phyloP scores from a whole-genome alignment of 1,139 yeast species.

The Yamadazyma sp. region DNA sequence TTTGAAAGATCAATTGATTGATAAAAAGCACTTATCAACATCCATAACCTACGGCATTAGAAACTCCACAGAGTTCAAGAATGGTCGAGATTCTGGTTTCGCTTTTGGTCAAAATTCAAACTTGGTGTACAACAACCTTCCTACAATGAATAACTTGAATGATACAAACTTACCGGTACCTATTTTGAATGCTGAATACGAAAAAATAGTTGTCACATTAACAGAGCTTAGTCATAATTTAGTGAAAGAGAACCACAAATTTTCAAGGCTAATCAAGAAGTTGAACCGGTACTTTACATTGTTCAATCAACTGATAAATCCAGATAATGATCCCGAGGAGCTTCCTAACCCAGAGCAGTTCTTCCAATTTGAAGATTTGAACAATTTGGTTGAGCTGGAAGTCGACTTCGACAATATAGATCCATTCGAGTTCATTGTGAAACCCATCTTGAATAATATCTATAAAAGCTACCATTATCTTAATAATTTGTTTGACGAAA shows the following conservation, averaged over 20 bases:
- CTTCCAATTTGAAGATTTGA: conserved; percentile 27
- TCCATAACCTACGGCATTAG: conserved; percentile 29
- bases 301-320: conserved; percentile 24
- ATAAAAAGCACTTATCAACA: conserved; percentile 33
- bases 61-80: not conserved
- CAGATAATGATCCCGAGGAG: conserved; percentile 13
- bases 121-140: conserved; percentile 34
- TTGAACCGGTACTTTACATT: conserved; percentile 29
- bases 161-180: conserved; percentile 20
- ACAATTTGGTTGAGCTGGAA: conserved; percentile 10
- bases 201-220: conserved; percentile 36
- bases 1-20: conserved; percentile 41
- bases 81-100: conserved; percentile 1
- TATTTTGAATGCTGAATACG: conserved; percentile 34
- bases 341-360: conserved; percentile 36
- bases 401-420: conserved; percentile 34
- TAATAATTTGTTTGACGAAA: conserved; percentile 19
- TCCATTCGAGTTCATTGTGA: conserved; percentile 35
- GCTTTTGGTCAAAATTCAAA: conserved; percentile 21
- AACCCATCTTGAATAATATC: conserved; percentile 33
- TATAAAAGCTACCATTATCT: conserved; percentile 32
- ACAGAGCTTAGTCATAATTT: conserved; percentile 41
- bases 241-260: conserved; percentile 40
- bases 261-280: conserved; percentile 31
- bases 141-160: conserved; percentile 25